Evolutionary conservation across 2,329 filamentous ascomycete species (phyloP).

Genomic region (Fusarium clavum): DNA sequence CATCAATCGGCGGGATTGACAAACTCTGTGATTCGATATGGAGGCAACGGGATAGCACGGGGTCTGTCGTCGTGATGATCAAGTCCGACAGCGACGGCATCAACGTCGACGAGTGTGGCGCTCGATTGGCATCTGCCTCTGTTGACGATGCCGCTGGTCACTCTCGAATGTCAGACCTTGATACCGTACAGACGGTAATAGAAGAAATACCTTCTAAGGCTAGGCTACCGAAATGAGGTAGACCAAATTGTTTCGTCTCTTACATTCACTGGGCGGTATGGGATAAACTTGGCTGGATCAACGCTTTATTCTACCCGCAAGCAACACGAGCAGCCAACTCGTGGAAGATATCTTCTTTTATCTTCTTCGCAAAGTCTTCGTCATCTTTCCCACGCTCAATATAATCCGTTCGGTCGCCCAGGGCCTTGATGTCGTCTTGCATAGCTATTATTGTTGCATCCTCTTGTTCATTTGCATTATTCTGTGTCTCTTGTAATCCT

Average conservation of each 20-base stretch:
- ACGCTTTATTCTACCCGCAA: not conserved
- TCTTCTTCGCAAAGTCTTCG: not conserved
- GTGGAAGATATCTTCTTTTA: slow-evolving; percentile 7
- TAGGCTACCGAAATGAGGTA: too few relatives aligned
- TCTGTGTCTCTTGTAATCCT: not conserved
- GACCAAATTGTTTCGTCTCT: not conserved
- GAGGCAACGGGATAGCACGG: too few relatives aligned
- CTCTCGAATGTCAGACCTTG: not conserved
- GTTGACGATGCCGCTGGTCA: not conserved
- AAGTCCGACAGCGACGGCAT: not conserved
- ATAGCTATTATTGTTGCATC: slow-evolving; percentile 6
- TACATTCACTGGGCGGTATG: not conserved
- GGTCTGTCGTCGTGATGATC: too few relatives aligned
- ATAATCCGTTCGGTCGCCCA: not conserved
- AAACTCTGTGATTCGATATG: not conserved
- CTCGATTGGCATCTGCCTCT: too few relatives aligned
- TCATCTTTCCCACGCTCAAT: slow-evolving; percentile 1
- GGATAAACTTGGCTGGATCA: not conserved
- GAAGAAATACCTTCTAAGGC: not conserved
- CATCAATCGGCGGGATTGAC: not conserved
- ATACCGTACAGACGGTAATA: not conserved
- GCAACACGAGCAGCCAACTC: not conserved
- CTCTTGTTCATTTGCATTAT: not conserved
- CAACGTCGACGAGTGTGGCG: not conserved
- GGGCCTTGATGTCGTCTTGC: slow-evolving; percentile 1